A percentile compares a stretch with the other conserved stretches of the same genome.
Conservation (phyloP, 2,329 filamentous ascomycete genomes). For the Hypomyces perniciosus region DNA sequence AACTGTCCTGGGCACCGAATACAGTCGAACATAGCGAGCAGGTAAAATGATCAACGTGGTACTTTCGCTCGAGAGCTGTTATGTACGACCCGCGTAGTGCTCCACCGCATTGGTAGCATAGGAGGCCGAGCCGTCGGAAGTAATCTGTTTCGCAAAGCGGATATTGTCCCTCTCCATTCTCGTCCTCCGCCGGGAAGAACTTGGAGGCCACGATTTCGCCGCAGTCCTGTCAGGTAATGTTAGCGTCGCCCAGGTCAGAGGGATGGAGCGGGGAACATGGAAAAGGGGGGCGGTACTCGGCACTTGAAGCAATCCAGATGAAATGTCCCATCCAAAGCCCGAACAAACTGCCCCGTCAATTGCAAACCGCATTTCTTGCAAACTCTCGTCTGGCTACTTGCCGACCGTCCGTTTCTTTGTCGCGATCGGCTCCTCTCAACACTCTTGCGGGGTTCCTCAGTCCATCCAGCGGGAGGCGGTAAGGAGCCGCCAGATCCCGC, state of each 20-base stretch:
- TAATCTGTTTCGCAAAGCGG: constrained; percentile 98
- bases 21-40: constrained; percentile 95
- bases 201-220: constrained; percentile 96
- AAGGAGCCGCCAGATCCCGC: constrained; percentile 30
- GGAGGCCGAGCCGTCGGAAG: constrained; percentile 81
- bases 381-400: constrained; percentile 55
- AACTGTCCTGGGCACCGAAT: constrained; percentile 97
- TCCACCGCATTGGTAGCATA: constrained; percentile 88
- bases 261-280: background rate
- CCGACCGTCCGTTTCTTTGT: constrained; percentile 46
- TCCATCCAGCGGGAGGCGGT: constrained; percentile 24
- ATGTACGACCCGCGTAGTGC: constrained; percentile 96
- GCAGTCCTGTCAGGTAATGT: constrained; percentile 63
- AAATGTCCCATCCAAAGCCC: constrained; percentile 87
- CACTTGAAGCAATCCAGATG: constrained; percentile 98
- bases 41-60: constrained; percentile 98
- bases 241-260: constrained; percentile 8
- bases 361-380: constrained; percentile 86
- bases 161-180: constrained; percentile 79
- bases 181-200: constrained; percentile 95
- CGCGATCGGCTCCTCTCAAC: constrained; percentile 53
- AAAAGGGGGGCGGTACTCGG: constrained; percentile 53
- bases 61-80: constrained; percentile 93
- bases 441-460: constrained; percentile 46
- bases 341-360: constrained; percentile 91